These are phyloP conservation scores for Phoma herbarum DNA, from an alignment of 2,329 filamentous ascomycete genomes.

Conservation along the genomic window DNA sequence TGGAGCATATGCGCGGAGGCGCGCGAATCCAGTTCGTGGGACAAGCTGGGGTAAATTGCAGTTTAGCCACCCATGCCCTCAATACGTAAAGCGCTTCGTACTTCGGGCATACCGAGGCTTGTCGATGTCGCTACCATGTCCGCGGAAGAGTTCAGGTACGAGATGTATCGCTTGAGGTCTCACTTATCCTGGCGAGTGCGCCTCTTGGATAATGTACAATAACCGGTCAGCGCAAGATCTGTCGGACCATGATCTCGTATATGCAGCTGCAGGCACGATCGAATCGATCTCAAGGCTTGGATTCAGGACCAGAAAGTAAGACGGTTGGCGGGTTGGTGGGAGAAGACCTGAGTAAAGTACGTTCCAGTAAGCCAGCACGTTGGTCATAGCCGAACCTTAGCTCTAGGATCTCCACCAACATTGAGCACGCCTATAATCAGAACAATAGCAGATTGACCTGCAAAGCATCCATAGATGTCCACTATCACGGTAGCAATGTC, in stretches of 20 bases:
- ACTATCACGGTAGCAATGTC: not conserved
- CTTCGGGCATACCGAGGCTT: conserved; percentile 10
- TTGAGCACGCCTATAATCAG: not conserved
- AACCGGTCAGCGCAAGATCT: conserved; percentile 8
- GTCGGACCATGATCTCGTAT: conserved; percentile 1
- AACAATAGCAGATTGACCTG: not conserved
- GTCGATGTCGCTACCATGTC: not conserved
- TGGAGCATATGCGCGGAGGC: conserved; percentile 7
- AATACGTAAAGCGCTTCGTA: not conserved
- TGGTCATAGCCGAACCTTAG: not conserved
- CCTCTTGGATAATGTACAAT: not conserved
- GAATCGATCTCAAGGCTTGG: not conserved
- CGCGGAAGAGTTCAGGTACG: conserved; percentile 3
- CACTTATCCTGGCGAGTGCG: conserved; percentile 9
- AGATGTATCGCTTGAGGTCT: not conserved
- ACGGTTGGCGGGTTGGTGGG: not conserved
- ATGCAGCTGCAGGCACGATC: conserved; percentile 1
- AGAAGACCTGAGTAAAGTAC: conserved; percentile 2
- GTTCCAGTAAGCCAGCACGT: not conserved
- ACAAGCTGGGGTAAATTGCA: conserved; percentile 13
- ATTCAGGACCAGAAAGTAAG: not conserved
- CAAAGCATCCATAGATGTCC: not conserved
- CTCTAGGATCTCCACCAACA: not conserved
- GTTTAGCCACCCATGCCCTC: conserved; percentile 9
- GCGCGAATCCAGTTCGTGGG: conserved; percentile 10